These are phyloP conservation scores for Ophiosphaerella narmari DNA, from an alignment of 2,329 filamentous ascomycete genomes.

Conservation along the genomic window DNA sequence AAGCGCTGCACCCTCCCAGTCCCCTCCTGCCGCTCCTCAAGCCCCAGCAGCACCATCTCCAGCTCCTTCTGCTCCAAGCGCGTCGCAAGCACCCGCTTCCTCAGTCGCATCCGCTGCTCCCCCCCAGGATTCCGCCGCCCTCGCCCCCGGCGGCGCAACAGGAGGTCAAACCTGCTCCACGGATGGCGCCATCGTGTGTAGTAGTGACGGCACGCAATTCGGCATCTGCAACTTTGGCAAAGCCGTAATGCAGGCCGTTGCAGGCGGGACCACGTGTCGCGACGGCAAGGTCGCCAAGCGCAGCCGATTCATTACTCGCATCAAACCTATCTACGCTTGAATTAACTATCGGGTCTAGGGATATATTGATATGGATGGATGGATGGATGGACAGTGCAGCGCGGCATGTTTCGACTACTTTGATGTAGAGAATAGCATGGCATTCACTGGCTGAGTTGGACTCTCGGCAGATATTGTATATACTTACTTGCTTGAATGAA, in stretches of 20 bases:
- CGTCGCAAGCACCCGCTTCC: background rate
- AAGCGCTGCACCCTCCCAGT: background rate
- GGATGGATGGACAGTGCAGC: too few relatives aligned
- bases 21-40: background rate
- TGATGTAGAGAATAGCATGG: too few relatives aligned
- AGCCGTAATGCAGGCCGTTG: slow-evolving; percentile 47
- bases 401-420: background rate
- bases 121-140: slow-evolving; percentile 6
- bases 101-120: background rate
- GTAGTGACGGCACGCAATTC: slow-evolving; percentile 41
- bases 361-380: background rate
- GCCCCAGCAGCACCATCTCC: slow-evolving; percentile 1
- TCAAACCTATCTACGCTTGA: background rate
- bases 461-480: too few relatives aligned
- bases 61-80: background rate
- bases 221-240: slow-evolving; percentile 49
- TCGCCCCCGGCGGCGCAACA: background rate
- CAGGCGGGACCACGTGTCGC: slow-evolving; percentile 49
- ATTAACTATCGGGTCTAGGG: background rate
- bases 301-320: slow-evolving; percentile 11
- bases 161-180: slow-evolving; percentile 31
- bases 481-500: too few relatives aligned
- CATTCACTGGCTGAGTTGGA: too few relatives aligned
- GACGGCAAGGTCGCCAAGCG: slow-evolving; percentile 44
- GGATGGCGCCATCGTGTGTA: slow-evolving; percentile 46